These are phyloP conservation scores for Oryza glumipatula DNA, from an alignment of 176 grass and related monocot genomes.

Conservation along the genomic window DNA sequence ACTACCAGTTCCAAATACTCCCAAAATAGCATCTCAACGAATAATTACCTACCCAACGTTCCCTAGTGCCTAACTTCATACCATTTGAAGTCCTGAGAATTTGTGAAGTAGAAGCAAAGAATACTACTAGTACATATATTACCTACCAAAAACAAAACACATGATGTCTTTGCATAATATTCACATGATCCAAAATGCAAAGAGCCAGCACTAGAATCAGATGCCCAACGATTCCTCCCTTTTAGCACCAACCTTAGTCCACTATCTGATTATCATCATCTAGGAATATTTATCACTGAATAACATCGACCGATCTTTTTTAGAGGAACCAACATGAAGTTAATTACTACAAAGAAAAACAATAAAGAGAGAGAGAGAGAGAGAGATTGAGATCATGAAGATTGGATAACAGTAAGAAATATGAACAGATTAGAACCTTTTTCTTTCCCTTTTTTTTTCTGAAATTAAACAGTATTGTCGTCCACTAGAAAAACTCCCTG, in stretches of 20 bases:
- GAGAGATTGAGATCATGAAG: background rate
- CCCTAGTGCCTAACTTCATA: slow-evolving; percentile 13
- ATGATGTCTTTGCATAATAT: slow-evolving; percentile 4
- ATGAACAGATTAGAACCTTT: slow-evolving; percentile 1
- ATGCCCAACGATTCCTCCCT: background rate
- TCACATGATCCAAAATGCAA: slow-evolving; percentile 22
- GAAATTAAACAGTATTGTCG: background rate
- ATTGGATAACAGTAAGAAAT: background rate
- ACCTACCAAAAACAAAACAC: slow-evolving; percentile 35
- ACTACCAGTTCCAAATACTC: background rate
- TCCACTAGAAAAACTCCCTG: slow-evolving; percentile 8
- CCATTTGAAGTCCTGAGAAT: background rate
- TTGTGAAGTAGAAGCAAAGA: slow-evolving; percentile 1
- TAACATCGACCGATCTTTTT: slow-evolving; percentile 9
- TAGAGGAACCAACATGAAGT: background rate
- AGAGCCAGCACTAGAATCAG: slow-evolving; percentile 18
- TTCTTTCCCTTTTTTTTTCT: background rate
- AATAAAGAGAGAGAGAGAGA: background rate
- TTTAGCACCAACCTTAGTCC: slow-evolving; percentile 40
- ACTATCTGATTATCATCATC: background rate
- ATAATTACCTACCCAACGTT: background rate
- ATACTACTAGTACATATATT: background rate
- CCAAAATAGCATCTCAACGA: background rate
- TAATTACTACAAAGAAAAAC: background rate
- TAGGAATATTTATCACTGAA: background rate